These are phyloP conservation scores for Lipomyces spencermartinsiae DNA, from an alignment of 805 yeast genomes.

Conservation along the genomic window DNA sequence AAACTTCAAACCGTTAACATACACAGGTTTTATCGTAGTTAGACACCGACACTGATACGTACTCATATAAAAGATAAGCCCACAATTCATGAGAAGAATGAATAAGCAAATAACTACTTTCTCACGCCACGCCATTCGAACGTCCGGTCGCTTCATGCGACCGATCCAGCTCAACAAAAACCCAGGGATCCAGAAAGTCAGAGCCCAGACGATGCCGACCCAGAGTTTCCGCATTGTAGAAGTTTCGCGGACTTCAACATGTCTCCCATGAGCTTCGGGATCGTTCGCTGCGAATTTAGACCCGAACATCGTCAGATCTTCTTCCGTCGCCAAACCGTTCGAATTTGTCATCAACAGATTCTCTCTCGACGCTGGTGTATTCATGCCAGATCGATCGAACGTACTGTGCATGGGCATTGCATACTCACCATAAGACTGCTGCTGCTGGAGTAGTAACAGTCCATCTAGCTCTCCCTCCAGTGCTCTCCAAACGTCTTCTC, in stretches of 20 bases:
- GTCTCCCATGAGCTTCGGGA: conserved; percentile 43
- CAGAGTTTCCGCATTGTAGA: conserved; percentile 46
- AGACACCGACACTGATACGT: background rate
- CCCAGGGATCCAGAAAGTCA: conserved; percentile 53
- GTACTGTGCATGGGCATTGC: conserved; percentile 6
- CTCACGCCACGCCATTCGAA: conserved; percentile 54
- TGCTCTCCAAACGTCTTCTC: conserved; percentile 49
- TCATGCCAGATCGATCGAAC: conserved; percentile 16
- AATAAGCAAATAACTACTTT: conserved; percentile 48
- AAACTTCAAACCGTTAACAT: conserved; percentile 35
- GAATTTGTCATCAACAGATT: background rate
- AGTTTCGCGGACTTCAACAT: conserved; percentile 44
- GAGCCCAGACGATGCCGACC: conserved; percentile 50
- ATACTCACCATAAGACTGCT: conserved; percentile 10
- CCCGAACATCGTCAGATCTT: conserved; percentile 37
- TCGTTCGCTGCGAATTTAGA: conserved; percentile 43
- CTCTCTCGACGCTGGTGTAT: conserved; percentile 25
- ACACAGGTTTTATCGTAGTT: background rate
- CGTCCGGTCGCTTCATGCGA: conserved; percentile 51
- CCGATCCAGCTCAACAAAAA: conserved; percentile 46
- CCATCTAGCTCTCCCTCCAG: conserved; percentile 44
- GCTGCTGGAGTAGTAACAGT: conserved; percentile 28
- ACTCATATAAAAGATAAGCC: conserved; percentile 52
- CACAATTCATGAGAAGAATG: conserved; percentile 48
- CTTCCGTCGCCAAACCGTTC: conserved; percentile 7